A percentile compares a stretch with the other conserved stretches of the same genome.
These are phyloP conservation scores for Aspergillus caelatus DNA, from an alignment of 2,329 filamentous ascomycete genomes.

Conservation along the genomic window DNA sequence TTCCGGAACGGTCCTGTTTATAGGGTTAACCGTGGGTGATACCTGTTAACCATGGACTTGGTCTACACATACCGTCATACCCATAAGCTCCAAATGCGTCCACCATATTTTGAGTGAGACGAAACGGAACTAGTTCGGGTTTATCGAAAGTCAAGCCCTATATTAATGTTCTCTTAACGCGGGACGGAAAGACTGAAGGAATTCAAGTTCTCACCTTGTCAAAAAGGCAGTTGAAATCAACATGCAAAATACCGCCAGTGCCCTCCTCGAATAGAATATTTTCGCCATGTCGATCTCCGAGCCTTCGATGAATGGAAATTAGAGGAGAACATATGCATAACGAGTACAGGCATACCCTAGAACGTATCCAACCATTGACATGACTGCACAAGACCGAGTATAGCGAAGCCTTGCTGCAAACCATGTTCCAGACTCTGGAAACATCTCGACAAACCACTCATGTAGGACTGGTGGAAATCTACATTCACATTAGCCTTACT, in stretches of 20 bases:
- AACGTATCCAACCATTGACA: slow-evolving; percentile 99
- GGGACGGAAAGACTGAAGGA: background rate
- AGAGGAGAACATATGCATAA: background rate
- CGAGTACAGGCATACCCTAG: slow-evolving; percentile 57
- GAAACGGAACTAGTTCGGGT: slow-evolving; percentile 92
- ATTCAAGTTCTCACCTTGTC: slow-evolving; percentile 64
- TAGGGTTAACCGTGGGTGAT: background rate
- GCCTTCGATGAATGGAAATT: slow-evolving; percentile 41
- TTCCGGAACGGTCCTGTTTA: slow-evolving; percentile 74
- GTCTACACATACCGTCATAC: slow-evolving; percentile 64
- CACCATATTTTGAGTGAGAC: slow-evolving; percentile 97
- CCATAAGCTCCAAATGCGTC: slow-evolving; percentile 95
- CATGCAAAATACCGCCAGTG: slow-evolving; percentile 91
- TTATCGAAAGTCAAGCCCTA: slow-evolving; percentile 86
- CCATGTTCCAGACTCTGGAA: slow-evolving; percentile 90
- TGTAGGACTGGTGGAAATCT: slow-evolving; percentile 83
- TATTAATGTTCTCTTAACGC: slow-evolving; percentile 7
- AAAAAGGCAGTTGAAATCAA: slow-evolving; percentile 99
- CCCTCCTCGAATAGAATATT: slow-evolving; percentile 95
- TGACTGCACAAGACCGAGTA: slow-evolving; percentile 91
- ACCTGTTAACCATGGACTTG: background rate
- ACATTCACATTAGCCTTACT: slow-evolving; percentile 22
- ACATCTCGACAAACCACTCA: slow-evolving; percentile 94
- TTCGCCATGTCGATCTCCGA: slow-evolving; percentile 95
- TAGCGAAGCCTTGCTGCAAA: slow-evolving; percentile 86